Evolutionary conservation across 1,139 yeast species (phyloP).

Genomic region (Protomyces arabidopsidicola): DNA sequence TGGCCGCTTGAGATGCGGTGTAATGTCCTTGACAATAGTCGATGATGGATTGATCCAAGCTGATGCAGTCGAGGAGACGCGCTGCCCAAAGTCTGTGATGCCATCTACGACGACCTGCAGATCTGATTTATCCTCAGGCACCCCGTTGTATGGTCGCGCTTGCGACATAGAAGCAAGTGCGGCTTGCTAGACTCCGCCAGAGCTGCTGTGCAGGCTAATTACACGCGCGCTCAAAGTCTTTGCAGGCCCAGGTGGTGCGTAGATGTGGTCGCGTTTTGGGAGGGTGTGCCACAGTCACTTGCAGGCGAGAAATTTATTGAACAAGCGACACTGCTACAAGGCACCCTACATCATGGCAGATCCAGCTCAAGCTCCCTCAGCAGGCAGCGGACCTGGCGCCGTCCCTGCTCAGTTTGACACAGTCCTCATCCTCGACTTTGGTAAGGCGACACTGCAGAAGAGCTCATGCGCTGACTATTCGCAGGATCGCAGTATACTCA

Average conservation of each 20-base stretch:
- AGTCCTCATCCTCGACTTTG: conserved; percentile 93
- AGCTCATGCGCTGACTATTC: neutral
- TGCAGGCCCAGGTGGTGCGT: no score
- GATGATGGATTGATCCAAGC: conserved; percentile 28
- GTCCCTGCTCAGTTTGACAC: conserved; percentile 54
- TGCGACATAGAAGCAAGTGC: neutral
- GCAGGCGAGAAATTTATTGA: neutral
- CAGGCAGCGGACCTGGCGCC: conserved; percentile 30
- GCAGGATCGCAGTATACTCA: conserved; percentile 83
- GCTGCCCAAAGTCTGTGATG: conserved; percentile 16
- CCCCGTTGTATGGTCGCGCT: neutral
- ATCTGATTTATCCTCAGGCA: conserved; percentile 1
- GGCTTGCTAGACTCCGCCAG: neutral
- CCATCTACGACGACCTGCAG: conserved; percentile 23
- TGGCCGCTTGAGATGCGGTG: conserved; percentile 27
- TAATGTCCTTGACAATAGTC: conserved; percentile 17
- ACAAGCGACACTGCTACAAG: neutral
- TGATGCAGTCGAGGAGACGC: conserved; percentile 24
- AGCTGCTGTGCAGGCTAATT: neutral
- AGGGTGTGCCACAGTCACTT: no score
- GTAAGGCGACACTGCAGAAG: conserved; percentile 38
- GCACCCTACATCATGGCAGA: neutral
- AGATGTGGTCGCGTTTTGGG: no score
- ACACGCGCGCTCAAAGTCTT: no score
- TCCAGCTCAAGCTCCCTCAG: conserved; percentile 5